Conservation (phyloP, 2,329 filamentous ascomycete genomes). For the Diaporthe amygdali region DNA sequence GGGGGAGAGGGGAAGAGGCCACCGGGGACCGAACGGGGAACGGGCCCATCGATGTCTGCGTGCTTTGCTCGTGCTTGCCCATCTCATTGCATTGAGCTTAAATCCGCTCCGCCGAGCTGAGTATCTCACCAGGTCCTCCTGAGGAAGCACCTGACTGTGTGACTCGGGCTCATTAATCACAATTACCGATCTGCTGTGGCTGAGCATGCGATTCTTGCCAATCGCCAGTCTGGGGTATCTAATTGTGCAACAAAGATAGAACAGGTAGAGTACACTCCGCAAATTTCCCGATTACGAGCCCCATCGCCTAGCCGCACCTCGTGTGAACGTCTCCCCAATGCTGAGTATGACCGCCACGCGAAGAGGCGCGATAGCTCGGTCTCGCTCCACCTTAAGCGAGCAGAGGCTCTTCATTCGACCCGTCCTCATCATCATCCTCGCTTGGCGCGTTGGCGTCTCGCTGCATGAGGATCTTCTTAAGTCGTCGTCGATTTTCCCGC, state of each 20-base stretch:
- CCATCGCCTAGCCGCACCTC: neutral
- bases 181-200: slow-evolving; percentile 9
- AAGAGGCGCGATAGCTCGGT: neutral
- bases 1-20: neutral
- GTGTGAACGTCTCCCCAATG: neutral
- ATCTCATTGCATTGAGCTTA: neutral
- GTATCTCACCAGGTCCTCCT: neutral
- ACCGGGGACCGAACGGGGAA: neutral
- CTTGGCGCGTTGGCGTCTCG: slow-evolving; percentile 51
- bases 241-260: neutral
- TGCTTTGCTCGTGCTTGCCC: neutral
- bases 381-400: neutral
- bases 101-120: neutral
- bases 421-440: slow-evolving; percentile 41
- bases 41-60: neutral
- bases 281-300: slow-evolving; percentile 8
- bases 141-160: neutral
- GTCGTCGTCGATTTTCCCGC: slow-evolving; percentile 47
- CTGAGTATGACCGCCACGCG: neutral
- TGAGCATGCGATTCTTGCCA: slow-evolving; percentile 4
- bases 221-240: neutral
- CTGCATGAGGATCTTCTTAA: slow-evolving; percentile 49
- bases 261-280: neutral
- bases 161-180: neutral
- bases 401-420: neutral